Evolutionary conservation across 2,329 filamentous ascomycete genomes (phyloP), one percentile per base, ranked within the genome.

Genomic region (Pseudocercospora crystallina): DNA sequence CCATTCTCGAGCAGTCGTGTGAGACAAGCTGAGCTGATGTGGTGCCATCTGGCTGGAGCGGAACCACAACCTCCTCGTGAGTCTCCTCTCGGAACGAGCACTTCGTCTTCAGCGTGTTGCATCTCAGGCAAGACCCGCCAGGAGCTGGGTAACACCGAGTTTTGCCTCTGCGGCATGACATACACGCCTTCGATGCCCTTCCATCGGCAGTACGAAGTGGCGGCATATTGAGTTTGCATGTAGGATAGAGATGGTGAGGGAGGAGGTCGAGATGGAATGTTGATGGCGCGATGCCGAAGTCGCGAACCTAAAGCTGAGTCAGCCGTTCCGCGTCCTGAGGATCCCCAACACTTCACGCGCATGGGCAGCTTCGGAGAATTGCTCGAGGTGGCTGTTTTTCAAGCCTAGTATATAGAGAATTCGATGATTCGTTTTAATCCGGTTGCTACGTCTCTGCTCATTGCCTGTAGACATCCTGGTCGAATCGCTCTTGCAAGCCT

Each of bases 101-200:
- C 20, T 35, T 30, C 13, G 35, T 12, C 12, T 14, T 14, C 2
- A 45, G 32, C 9, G 42, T 45, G 17, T 34, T 34, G 33, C 42
- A 45, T 26, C 42, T 17, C 30, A 45, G 14, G 20, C 42, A 45
- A 35, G 32, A 20, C 12, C 31, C 42, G 30, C 12, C 20, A 5
- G 31, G 2, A 7, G 13, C 11, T n/a, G 31, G 31, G 33, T 45
- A 45, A 29, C 42, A 45, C 17, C 42, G 13, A 5, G 42, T 45
- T 30, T 45, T 45, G 42, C 42, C 42, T 29, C 35, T 45, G 30
- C 42, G 42, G 35, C 42, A 45, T 12, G 42, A 34, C 9, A 17
- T 32, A 13, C 42, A 45, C n/a, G 42, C 42, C 33, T 35, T 45
- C 5, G 42, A 45, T 13, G 42, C 42, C 12, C 42, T 30, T 11